Evolutionary conservation across 2,329 filamentous ascomycete species (phyloP).

Genomic region (Penicillium sp.): DNA sequence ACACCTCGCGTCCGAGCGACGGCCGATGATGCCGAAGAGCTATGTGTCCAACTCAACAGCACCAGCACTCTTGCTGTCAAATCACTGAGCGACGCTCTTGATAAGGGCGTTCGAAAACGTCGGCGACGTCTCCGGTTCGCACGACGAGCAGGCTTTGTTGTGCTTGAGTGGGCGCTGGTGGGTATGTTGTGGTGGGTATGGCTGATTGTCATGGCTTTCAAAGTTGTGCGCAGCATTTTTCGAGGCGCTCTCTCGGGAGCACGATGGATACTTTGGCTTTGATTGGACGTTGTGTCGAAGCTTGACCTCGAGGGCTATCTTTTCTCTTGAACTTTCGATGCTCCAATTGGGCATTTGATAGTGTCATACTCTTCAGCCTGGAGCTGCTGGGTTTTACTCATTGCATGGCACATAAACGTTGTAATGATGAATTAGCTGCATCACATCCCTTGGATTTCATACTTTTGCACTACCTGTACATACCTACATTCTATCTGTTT

Average conservation of each 20-base stretch:
- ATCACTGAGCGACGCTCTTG: constrained; percentile 69
- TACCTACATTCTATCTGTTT: too few species aligned
- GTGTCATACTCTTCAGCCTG: constrained; percentile 1
- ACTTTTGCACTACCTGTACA: too few species aligned
- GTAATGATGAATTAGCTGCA: not conserved
- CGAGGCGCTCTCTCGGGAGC: constrained; percentile 55
- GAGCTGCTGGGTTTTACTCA: not conserved
- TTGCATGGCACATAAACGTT: not conserved
- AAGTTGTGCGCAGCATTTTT: constrained; percentile 58
- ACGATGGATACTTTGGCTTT: constrained; percentile 78
- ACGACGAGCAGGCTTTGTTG: constrained; percentile 68
- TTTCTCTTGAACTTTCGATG: not conserved
- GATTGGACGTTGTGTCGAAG: not conserved
- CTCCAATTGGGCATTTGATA: not conserved
- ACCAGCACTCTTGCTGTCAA: constrained; percentile 75
- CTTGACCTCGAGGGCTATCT: too few species aligned
- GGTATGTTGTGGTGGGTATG: constrained; percentile 93
- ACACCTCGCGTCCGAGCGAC: constrained; percentile 59
- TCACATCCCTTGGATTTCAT: too few species aligned
- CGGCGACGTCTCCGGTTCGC: constrained; percentile 70
- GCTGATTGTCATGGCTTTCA: constrained; percentile 74
- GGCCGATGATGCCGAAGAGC: constrained; percentile 72
- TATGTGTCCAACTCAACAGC: constrained; percentile 68
- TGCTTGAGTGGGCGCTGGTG: constrained; percentile 81
- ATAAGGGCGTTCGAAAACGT: constrained; percentile 62